Evolutionary conservation across 2,329 filamentous ascomycete species (phyloP), one percentile per base, ranked within the genome.

Genomic region (Sclerotinia trifoliorum): DNA sequence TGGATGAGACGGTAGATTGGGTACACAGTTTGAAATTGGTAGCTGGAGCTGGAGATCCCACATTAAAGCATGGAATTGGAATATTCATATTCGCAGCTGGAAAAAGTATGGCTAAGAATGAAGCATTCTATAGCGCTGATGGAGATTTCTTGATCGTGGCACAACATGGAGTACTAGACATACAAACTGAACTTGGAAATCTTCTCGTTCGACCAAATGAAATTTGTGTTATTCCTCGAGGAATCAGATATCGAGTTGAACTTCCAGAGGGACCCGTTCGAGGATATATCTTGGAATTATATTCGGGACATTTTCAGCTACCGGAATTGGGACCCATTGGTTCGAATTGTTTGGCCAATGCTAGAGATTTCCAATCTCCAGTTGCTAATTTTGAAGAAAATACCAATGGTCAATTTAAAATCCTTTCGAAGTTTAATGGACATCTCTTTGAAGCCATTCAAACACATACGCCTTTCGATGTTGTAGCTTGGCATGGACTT

Each of bases 91-190:
- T 92, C 76, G 89, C 90, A 1, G 91, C 90, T 0, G 91, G 91
- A 26, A 89, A 86, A 77, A 88, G 89, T 76, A 96, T 97, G 93
- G 83, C 83, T 61, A 80, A 83, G n/a, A 85, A 86, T 51, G 83
- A 89, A 62, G 92, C 92, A 0, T 96, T 94, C 78, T 96, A 94
- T 82, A 94, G 90, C 4, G 90, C 92, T 0, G 91, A 94, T 76
- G 91, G 91, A 17, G 91, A 94, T 77, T 85, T 92, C 74, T 79
- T 94, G 67, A 88, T 94, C 70, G 90, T 94, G 19, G 84, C 90
- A 1, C 91, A 94, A 77, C 86, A 91, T 71, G 91, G 91, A 2
- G 83, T 84, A 19, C 80, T 94, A 51, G 90, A 94, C 75, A 90
- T 94, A 70, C 86, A 89, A 74, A 94, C 91, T 1, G 91, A 94